phyloP scores from a whole-genome alignment of 495 filamentous ascomycete genomes.

The Trichoderma asperelloides region DNA sequence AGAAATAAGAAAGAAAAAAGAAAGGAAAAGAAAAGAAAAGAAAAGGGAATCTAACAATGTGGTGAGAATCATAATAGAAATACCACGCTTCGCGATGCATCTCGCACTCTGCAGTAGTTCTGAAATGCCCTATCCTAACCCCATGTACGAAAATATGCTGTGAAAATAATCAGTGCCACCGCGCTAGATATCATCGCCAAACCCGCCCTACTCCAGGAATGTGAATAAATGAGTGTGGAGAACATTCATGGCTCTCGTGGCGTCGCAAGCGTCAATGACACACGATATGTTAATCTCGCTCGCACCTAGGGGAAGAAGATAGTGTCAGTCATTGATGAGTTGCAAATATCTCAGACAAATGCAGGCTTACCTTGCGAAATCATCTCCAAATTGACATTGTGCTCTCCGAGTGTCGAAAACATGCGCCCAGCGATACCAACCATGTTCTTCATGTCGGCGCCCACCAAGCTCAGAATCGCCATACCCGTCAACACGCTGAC shows the following conservation, averaged over 20 bases:
- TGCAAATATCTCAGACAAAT: constrained; percentile 1
- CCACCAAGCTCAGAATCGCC: constrained; percentile 87
- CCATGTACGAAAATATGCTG: background rate
- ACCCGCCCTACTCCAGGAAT: constrained; percentile 36
- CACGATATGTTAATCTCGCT: constrained; percentile 99
- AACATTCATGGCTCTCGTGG: constrained; percentile 85
- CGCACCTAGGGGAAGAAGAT: constrained; percentile 50
- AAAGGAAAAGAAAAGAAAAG: background rate
- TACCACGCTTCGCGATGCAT: too few relatives aligned
- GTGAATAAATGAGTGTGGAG: constrained; percentile 88
- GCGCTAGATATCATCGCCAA: background rate
- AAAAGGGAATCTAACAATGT: background rate
- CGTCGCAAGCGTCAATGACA: constrained; percentile 85
- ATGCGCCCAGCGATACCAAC: constrained; percentile 80
- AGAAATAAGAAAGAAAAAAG: background rate
- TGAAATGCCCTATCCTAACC: background rate
- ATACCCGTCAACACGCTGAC: constrained; percentile 80
- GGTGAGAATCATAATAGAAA: background rate
- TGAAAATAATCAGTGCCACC: background rate
- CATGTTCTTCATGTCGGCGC: constrained; percentile 92
- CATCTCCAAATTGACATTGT: constrained; percentile 92
- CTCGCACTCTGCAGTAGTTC: background rate
- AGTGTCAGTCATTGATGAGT: constrained; percentile 1
- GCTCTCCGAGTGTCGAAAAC: constrained; percentile 82
- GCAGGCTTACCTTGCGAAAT: constrained; percentile 75